Evolutionary conservation across 805 yeast genomes (phyloP).

Genomic region (Saccharomyces cerevisiae): DNA sequence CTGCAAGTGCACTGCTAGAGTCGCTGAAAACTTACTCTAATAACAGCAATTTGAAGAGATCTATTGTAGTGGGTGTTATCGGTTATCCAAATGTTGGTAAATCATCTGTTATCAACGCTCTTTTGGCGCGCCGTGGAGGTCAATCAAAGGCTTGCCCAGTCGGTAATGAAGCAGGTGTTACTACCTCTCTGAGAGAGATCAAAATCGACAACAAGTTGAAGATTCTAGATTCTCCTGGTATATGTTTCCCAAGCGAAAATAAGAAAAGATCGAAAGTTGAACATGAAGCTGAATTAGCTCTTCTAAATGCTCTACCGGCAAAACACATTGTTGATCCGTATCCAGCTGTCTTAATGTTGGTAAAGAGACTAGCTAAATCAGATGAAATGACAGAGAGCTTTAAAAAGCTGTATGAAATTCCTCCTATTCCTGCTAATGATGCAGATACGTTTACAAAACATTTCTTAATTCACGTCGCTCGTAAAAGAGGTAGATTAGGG

Average conservation of each 20-base stretch:
- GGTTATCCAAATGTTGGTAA: conserved; percentile 98
- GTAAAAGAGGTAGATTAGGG: conserved; percentile 85
- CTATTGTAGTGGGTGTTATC: conserved; percentile 87
- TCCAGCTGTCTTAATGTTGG: conserved; percentile 67
- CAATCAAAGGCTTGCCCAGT: conserved; percentile 79
- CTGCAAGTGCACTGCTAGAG: conserved; percentile 67
- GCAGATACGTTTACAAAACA: conserved; percentile 75
- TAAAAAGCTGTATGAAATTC: conserved; percentile 64
- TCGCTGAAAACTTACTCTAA: conserved; percentile 80
- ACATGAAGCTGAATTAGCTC: conserved; percentile 81
- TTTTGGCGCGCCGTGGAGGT: conserved; percentile 67
- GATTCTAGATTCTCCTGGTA: conserved; percentile 93
- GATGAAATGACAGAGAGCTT: conserved; percentile 71
- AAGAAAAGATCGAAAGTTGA: conserved; percentile 46
- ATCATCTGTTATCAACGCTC: conserved; percentile 85
- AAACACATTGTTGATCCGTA: conserved; percentile 78
- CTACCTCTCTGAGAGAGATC: conserved; percentile 84
- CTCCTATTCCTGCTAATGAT: conserved; percentile 66
- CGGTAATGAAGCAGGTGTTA: conserved; percentile 96
- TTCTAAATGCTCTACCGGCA: conserved; percentile 83
- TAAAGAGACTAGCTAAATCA: conserved; percentile 67
- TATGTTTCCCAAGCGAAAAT: conserved; percentile 76
- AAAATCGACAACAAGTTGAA: conserved; percentile 85
- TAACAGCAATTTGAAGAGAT: conserved; percentile 76
- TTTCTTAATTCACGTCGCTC: conserved; percentile 84